Conservation (phyloP, 148 eudicot genomes). For the Amaranthus palmeri region DNA sequence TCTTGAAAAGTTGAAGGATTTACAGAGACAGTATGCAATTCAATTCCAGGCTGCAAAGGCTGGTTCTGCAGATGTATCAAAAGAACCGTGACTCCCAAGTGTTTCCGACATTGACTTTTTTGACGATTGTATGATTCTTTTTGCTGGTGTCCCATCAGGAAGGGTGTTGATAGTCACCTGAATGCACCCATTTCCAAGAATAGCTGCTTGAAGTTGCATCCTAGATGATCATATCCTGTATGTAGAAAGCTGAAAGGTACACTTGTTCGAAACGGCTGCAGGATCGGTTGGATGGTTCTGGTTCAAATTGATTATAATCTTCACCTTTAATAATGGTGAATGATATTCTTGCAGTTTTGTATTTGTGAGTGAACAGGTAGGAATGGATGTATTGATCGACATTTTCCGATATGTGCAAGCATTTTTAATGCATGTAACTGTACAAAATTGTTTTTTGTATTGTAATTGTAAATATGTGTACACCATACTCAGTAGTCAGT, state of each 20-base stretch:
- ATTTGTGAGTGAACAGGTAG: constrained; percentile 2
- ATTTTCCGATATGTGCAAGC: constrained; percentile 9
- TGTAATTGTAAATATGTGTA: constrained; percentile 15
- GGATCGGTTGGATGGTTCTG: constrained; percentile 1
- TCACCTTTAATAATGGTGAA: background rate
- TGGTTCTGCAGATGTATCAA: constrained; percentile 41
- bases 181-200: background rate
- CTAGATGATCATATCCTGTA: constrained; percentile 3
- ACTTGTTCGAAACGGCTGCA: background rate
- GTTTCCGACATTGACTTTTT: background rate
- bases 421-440: constrained; percentile 12
- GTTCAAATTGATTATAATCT: constrained; percentile 3
- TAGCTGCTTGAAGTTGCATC: background rate
- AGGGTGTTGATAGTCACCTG: background rate
- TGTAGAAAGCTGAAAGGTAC: background rate
- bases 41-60: constrained; percentile 59
- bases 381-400: background rate
- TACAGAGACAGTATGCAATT: constrained; percentile 54
- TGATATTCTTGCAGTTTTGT: constrained; percentile 10
- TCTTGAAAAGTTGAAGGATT: constrained; percentile 72
- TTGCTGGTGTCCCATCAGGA: constrained; percentile 9
- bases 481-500: background rate
- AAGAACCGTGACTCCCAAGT: constrained; percentile 26
- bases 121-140: background rate
- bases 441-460: constrained; percentile 8